Conservation (phyloP, 2,329 filamentous ascomycete genomes). For the Sporothrix pseudoabietina region DNA sequence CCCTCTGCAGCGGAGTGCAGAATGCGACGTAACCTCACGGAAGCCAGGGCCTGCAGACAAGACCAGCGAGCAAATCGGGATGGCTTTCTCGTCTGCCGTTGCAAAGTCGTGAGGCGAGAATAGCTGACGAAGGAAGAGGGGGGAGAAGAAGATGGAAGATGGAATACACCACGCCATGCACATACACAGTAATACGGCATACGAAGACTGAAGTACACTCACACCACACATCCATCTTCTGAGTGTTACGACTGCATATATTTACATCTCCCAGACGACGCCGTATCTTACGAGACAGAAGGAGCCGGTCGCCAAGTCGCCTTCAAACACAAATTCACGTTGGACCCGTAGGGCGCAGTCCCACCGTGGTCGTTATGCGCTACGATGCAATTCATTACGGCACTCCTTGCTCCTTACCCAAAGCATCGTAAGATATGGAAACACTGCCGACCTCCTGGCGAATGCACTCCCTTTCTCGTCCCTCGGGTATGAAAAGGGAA, state of each 20-base stretch:
- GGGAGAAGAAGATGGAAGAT: not conserved
- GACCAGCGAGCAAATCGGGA: constrained; percentile 11
- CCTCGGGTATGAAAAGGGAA: not conserved
- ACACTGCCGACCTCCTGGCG: not conserved
- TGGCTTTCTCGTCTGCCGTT: not conserved
- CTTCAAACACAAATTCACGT: constrained; percentile 7
- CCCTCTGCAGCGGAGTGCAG: not conserved
- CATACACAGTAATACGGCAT: no score
- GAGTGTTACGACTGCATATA: not conserved
- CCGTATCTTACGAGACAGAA: not conserved
- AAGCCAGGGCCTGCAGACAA: not conserved
- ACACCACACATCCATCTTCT: not conserved
- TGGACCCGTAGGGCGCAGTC: constrained; percentile 15
- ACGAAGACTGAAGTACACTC: not conserved
- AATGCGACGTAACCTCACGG: constrained; percentile 11
- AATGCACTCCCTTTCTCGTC: not conserved
- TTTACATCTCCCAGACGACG: not conserved
- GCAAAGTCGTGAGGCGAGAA: not conserved
- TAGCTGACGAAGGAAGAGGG: no score
- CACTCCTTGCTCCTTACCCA: not conserved
- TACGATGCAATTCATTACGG: not conserved
- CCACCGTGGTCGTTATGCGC: not conserved
- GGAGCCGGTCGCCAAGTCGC: not conserved
- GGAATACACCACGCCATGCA: not conserved
- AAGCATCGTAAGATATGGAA: not conserved